Percentiles rank a stretch among this genome's conserved stretches.
Evolutionary conservation across 2,329 filamentous ascomycete species (phyloP).

Genomic region (Alternaria incomplexa): DNA sequence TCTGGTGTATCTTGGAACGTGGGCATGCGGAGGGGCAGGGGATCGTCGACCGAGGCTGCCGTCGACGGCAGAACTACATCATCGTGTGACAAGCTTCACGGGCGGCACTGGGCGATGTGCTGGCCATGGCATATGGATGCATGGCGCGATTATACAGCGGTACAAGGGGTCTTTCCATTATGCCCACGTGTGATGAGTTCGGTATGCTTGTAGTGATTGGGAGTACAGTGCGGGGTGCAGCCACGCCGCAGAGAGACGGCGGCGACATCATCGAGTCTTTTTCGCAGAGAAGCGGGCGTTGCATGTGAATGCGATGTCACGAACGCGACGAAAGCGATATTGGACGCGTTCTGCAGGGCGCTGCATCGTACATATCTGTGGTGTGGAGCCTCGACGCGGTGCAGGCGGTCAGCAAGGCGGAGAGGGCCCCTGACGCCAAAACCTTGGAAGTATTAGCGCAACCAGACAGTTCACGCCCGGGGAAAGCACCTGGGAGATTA

Average conservation of each 20-base stretch:
- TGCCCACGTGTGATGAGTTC: background rate
- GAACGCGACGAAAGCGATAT: background rate
- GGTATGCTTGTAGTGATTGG: background rate
- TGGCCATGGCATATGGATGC: background rate
- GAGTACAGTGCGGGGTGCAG: background rate
- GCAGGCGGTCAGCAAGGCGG: slow-evolving; percentile 28
- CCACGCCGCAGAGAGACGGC: background rate
- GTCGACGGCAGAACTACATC: background rate
- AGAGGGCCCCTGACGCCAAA: slow-evolving; percentile 16
- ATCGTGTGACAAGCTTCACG: background rate
- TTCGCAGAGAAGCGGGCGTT: background rate
- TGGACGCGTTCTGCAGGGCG: background rate
- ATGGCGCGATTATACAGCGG: background rate
- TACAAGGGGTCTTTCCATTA: background rate
- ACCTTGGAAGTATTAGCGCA: slow-evolving; percentile 11
- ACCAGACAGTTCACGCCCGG: slow-evolving; percentile 8
- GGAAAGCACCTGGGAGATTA: slow-evolving; percentile 23
- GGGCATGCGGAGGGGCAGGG: background rate
- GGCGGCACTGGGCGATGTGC: background rate
- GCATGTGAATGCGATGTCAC: background rate
- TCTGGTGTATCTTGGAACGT: background rate
- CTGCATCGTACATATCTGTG: background rate
- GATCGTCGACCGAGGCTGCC: slow-evolving; percentile 4
- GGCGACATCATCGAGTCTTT: background rate
- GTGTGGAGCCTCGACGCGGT: background rate